These are phyloP conservation scores for Boletales sp. DNA, from an alignment of 768 basidiomycete species.

Conservation along the genomic window DNA sequence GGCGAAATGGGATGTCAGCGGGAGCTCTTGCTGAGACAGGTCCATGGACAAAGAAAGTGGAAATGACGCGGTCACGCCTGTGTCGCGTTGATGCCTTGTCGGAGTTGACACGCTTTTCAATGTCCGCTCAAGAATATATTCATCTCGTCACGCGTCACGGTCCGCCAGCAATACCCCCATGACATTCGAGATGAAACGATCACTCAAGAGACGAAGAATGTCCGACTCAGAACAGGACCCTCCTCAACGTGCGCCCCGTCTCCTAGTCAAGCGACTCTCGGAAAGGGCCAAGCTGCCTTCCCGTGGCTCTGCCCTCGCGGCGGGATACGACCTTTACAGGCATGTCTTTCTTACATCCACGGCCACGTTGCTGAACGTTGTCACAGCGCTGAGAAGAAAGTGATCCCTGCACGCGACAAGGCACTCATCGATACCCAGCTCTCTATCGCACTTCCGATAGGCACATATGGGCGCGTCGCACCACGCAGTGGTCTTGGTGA, in stretches of 20 bases:
- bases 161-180: not conserved
- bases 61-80: too few species aligned
- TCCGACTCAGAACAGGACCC: conserved; percentile 35
- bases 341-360: conserved; percentile 25
- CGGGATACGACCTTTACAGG: conserved; percentile 97
- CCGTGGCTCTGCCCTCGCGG: conserved; percentile 80
- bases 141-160: conserved; percentile 16
- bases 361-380: conserved; percentile 2
- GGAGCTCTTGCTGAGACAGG: conserved; percentile 32
- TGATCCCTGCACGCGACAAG: conserved; percentile 86
- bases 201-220: conserved; percentile 61
- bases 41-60: conserved; percentile 17
- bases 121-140: conserved; percentile 22
- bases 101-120: conserved; percentile 41
- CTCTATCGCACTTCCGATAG: conserved; percentile 88
- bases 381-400: conserved; percentile 76
- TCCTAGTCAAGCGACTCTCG: conserved; percentile 84
- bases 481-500: conserved; percentile 92
- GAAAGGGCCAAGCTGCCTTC: conserved; percentile 82
- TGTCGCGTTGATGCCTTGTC: conserved; percentile 7
- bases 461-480: conserved; percentile 95
- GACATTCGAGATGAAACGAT: conserved; percentile 29
- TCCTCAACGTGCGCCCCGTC: conserved; percentile 40
- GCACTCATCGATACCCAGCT: conserved; percentile 89
- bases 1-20: conserved; percentile 27